Evolutionary conservation across 257 asterid species (phyloP).

Genomic region (Forsythia suspensa): DNA sequence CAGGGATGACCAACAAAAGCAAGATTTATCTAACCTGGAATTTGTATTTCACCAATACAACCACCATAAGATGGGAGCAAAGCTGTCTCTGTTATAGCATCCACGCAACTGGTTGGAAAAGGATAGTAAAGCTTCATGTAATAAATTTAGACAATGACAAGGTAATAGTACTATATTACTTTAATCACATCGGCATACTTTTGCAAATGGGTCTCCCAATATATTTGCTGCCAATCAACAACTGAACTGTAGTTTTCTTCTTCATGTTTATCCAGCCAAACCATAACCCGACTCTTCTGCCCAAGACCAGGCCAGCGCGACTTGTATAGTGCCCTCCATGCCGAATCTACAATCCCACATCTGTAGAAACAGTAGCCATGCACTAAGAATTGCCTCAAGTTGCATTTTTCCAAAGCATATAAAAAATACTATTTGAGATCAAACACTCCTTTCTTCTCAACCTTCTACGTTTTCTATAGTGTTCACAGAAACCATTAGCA

Average conservation of each 20-base stretch:
- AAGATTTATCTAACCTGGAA: conserved; percentile 54
- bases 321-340: conserved; percentile 59
- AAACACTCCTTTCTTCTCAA: conserved; percentile 34
- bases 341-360: conserved; percentile 48
- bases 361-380: conserved; percentile 32
- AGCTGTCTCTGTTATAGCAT: conserved; percentile 81
- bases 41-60: conserved; percentile 59
- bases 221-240: conserved; percentile 72
- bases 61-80: conserved; percentile 66
- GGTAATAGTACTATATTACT: conserved; percentile 19
- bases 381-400: conserved; percentile 24
- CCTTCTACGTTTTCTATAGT: conserved; percentile 82
- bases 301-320: conserved; percentile 64
- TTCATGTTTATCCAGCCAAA: conserved; percentile 32
- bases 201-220: conserved; percentile 90
- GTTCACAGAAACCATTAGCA: conserved; percentile 32
- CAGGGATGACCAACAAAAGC: conserved; percentile 16
- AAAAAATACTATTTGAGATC: conserved; percentile 7
- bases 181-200: conserved; percentile 42
- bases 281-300: conserved; percentile 28
- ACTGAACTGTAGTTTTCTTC: conserved; percentile 36
- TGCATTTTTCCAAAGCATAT: conserved; percentile 1
- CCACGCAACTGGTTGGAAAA: conserved; percentile 66
- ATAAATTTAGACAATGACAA: conserved; percentile 20
- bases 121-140: conserved; percentile 17